These are phyloP conservation scores for Aspergillus nidulans DNA, from an alignment of 495 filamentous ascomycete species.

Conservation along the genomic window DNA sequence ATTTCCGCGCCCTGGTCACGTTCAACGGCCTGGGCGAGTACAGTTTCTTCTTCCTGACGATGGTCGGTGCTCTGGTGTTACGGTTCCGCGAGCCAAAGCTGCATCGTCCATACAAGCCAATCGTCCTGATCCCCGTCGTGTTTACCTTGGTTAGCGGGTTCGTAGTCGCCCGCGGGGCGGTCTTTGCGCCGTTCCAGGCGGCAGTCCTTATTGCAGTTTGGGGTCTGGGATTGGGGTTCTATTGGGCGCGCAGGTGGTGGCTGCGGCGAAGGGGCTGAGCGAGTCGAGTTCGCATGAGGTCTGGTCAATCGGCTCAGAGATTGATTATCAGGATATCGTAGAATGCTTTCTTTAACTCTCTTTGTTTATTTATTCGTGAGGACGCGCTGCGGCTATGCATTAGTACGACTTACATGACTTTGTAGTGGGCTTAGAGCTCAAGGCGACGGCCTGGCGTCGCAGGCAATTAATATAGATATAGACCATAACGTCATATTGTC, in stretches of 20 bases:
- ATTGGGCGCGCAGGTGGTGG: neutral
- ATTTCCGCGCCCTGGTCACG: constrained; percentile 19
- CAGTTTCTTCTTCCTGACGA: constrained; percentile 19
- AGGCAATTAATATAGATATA: too few species aligned
- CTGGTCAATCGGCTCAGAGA: too few species aligned
- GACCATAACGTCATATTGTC: too few species aligned
- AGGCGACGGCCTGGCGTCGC: too few species aligned
- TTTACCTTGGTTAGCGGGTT: constrained; percentile 19
- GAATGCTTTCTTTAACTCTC: too few species aligned
- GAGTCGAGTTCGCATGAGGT: too few species aligned
- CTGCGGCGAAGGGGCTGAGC: neutral
- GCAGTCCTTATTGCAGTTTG: constrained; percentile 13
- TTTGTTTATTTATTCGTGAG: too few species aligned
- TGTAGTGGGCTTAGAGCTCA: too few species aligned
- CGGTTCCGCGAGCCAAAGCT: constrained; percentile 15
- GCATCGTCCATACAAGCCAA: constrained; percentile 17
- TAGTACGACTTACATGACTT: too few species aligned
- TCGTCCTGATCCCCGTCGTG: constrained; percentile 8
- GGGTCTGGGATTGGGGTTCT: constrained; percentile 12
- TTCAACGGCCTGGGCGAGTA: constrained; percentile 21
- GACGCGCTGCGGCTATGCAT: too few species aligned
- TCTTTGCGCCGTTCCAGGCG: constrained; percentile 16
- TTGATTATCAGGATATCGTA: too few species aligned
- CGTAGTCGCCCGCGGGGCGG: constrained; percentile 13
- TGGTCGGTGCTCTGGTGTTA: constrained; percentile 16